phyloP scores from a whole-genome alignment of 768 basidiomycete species.

The Boletus sp. region DNA sequence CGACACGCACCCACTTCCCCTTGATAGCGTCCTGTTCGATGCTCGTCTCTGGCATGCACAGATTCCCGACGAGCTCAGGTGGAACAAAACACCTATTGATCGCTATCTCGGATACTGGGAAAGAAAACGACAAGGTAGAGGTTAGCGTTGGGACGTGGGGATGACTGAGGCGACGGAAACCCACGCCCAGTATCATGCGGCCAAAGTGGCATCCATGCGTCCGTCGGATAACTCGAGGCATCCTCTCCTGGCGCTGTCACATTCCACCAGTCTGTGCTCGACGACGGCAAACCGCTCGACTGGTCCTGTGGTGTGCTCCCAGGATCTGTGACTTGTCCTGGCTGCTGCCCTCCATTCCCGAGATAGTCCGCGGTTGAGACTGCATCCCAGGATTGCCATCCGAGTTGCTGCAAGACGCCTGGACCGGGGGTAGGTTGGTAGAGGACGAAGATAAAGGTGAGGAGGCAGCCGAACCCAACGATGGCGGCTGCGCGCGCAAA shows the following conservation, averaged over 20 bases:
- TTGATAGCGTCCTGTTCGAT: slow-evolving; percentile 69
- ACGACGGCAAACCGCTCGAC: neutral
- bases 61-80: slow-evolving; percentile 49
- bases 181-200: slow-evolving; percentile 29
- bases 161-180: neutral
- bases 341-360: neutral
- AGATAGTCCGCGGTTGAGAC: slow-evolving; percentile 36
- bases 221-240: slow-evolving; percentile 76
- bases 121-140: neutral
- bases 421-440: slow-evolving; percentile 77
- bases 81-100: slow-evolving; percentile 65
- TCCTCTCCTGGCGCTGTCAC: slow-evolving; percentile 26
- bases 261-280: slow-evolving; percentile 18
- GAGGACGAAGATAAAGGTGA: slow-evolving; percentile 75
- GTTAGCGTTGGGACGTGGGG: neutral
- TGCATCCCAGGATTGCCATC: slow-evolving; percentile 88
- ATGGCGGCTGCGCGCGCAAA: slow-evolving; percentile 59
- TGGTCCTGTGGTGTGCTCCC: slow-evolving; percentile 1
- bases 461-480: slow-evolving; percentile 64
- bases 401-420: slow-evolving; percentile 65
- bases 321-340: neutral
- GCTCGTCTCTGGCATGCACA: slow-evolving; percentile 70
- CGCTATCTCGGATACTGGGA: slow-evolving; percentile 75
- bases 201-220: slow-evolving; percentile 36
- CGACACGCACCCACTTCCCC: slow-evolving; percentile 89